Evolutionary conservation across 2,329 filamentous ascomycete genomes (phyloP), one percentile per base, ranked within the genome.

Genomic region (Nannizziopsis arthrosporioides): DNA sequence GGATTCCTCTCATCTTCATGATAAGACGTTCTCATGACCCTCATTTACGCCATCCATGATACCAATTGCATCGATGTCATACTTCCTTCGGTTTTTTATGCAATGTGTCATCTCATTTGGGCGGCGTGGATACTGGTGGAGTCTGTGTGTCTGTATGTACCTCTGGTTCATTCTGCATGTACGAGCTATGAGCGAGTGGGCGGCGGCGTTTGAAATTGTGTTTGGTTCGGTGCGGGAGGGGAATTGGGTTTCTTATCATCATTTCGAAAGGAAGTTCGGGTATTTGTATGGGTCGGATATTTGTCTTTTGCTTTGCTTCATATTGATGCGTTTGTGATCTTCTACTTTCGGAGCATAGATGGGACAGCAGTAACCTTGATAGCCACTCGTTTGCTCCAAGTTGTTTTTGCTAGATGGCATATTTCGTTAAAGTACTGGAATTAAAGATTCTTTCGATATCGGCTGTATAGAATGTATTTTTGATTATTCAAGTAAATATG

Each of bases 391-490:
- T 27, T 27, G 22, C 22, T 27, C 22, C 3, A 7, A 27, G 22
- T 27, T 27, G 22, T 27, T 27, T n/a, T 27, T 27, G 22, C 22
- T 27, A 27, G 22, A 27, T 4, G 22, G 22, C 22, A 27, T 53
- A 58, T 32, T 54, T 67, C n/a, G 22, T 27, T 27, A 27, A 27
- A 27, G 22, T 27, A 4, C 22, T 27, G 3, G 22, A 27, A 27
- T 27, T 27, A 27, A 27, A 27, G 22, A 27, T 27, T 3, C 22
- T 1, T 55, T 56, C 7, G 52, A 65, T 51, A 31, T 7, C 9
- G 14, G 18, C 32, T n/a, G n/a, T n/a, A n/a, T n/a, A n/a, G n/a
- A n/a, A n/a, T n/a, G n/a, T n/a, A n/a, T n/a, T n/a, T n/a, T 27
- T 27, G 22, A 4, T 27, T 27, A 27, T 27, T 27, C 7, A 27